phyloP scores from a whole-genome alignment of 208 protist genomes.

The Crithidia bombi region DNA sequence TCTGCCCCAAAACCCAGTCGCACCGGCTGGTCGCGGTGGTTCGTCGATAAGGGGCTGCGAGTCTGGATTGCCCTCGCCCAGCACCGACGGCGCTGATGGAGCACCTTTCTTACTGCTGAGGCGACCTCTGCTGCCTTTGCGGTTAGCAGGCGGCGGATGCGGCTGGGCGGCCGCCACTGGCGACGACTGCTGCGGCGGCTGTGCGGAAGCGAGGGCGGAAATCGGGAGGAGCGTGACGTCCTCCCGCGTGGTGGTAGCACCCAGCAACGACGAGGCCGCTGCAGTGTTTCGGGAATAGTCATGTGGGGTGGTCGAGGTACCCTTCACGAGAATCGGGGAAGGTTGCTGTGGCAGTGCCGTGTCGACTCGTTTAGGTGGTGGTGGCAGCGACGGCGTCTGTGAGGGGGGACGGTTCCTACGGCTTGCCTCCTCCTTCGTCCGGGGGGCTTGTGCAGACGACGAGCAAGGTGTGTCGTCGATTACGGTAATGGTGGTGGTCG shows the following conservation, averaged over 20 bases:
- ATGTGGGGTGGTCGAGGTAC: no score
- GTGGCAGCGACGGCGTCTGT: neutral
- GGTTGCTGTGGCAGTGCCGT: neutral
- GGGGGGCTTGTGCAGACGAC: neutral
- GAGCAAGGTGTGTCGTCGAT: neutral
- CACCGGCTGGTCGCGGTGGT: slow-evolving; percentile 20
- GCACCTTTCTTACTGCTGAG: neutral
- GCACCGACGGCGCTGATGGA: slow-evolving; percentile 11
- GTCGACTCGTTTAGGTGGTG: no score
- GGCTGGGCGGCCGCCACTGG: neutral
- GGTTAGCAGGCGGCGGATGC: neutral
- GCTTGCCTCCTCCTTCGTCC: neutral
- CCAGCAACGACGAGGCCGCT: neutral
- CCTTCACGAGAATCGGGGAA: slow-evolving; percentile 1
- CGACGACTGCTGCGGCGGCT: neutral
- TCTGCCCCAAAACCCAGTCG: neutral
- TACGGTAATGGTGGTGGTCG: neutral
- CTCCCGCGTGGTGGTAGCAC: slow-evolving; percentile 26
- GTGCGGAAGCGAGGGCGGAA: neutral
- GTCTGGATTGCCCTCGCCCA: slow-evolving; percentile 30
- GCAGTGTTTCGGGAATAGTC: no score
- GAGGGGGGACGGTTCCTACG: neutral
- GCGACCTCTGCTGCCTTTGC: neutral
- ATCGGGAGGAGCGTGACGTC: slow-evolving; percentile 3
- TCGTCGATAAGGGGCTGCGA: slow-evolving; percentile 47